Evolutionary conservation across 768 basidiomycete genomes (phyloP).

Genomic region (Hygrophoropsis aurantiaca): DNA sequence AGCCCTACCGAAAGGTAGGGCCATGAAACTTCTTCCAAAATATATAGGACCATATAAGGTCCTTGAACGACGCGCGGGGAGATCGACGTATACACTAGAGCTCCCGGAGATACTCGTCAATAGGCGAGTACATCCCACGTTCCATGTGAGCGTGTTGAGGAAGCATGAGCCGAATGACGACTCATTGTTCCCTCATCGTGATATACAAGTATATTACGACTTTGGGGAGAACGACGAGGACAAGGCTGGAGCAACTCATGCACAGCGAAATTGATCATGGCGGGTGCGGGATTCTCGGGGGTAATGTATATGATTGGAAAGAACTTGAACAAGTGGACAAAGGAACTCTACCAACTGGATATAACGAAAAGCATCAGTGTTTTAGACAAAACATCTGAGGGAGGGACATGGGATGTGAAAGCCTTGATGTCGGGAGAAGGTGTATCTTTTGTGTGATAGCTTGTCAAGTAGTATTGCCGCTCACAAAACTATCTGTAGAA

Average conservation of each 20-base stretch:
- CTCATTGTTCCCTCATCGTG: conserved; percentile 27
- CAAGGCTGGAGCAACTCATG: neutral
- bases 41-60: conserved; percentile 36
- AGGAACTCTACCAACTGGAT: neutral
- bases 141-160: conserved; percentile 31
- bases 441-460: too few species aligned
- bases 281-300: neutral
- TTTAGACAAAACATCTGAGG: too few species aligned
- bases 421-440: too few species aligned
- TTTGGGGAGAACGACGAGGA: too few species aligned
- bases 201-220: too few species aligned
- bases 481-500: too few species aligned
- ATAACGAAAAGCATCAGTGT: too few species aligned
- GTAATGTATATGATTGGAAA: neutral
- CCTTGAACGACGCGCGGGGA: conserved; percentile 7
- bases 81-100: conserved; percentile 22
- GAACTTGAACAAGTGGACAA: neutral
- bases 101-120: conserved; percentile 26
- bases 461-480: too few species aligned
- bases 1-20: conserved; percentile 25
- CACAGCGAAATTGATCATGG: too few species aligned
- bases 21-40: conserved; percentile 34
- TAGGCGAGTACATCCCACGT: conserved; percentile 27
- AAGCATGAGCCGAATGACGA: conserved; percentile 36
- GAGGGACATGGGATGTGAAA: too few species aligned